Base-by-base conservation (phyloP, 2,329 filamentous ascomycete species). In the Pestalotiopsis sp. region DNA sequence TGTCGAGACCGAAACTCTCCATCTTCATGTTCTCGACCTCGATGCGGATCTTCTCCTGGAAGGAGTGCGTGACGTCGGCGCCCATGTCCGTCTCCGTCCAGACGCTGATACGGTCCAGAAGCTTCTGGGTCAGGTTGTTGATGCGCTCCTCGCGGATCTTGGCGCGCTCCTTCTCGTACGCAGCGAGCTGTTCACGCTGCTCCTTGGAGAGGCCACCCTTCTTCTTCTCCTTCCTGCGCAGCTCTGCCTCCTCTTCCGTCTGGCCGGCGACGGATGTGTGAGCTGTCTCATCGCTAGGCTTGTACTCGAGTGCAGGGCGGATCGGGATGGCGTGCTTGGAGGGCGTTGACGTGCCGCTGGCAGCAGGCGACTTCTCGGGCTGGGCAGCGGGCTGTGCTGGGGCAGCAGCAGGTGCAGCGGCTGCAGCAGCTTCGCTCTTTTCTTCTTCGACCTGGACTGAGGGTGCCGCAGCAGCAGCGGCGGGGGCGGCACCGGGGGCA, bases 11-110 rank as follows among this genome's bases (percentile, higher is more conserved):
- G 75, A 99, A 99, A 0, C 93, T 97, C 83, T 99, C 96, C 94
- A 99, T 99, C 87, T 98, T 99, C 75, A 99, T 86, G 78, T 98
- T 97, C 84, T 99, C 96, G 31, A 97, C 93, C 83, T 99, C 96
- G 56, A 98, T 90, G 56, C 91, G 89, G 73, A 93, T 98, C 88
- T 99, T 98, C 79, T 95, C 93, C 79, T 95, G 91, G 85, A 98
- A 99, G 0, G 96, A 93, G 69, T 84, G 84, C 41, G 95, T 98
- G 69, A 98, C 93, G 74, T 97, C 94, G 14, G 82, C 71, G 60
- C 92, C 89, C 83, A 96, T 97, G 83, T 98, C 96, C 3, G 95
- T 98, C 85, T 99, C 96, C 5, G 96, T 98, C 95, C 95, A 98
- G 57, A 98, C 90, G 72, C 92, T 95, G 77, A 98, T 89, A 69